Conservation (phyloP, 441 rosid species). For the Mallotus repandus region DNA sequence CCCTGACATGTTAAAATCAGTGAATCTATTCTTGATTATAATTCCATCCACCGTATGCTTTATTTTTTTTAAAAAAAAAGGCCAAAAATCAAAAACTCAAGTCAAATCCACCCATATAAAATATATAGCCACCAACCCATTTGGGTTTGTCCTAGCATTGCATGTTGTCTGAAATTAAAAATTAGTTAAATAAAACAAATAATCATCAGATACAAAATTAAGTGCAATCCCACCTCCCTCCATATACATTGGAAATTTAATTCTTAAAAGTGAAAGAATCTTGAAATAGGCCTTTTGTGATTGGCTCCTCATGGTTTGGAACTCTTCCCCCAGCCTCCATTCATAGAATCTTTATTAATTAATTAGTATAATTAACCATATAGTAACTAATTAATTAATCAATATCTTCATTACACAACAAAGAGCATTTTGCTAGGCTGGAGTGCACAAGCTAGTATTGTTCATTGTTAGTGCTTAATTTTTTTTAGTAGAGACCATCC, state of each 20-base stretch:
- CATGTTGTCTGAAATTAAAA: conserved; percentile 9
- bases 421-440: conserved; percentile 11
- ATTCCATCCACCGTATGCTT: background rate
- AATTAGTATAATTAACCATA: background rate
- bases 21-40: background rate
- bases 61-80: background rate
- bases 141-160: conserved; percentile 3
- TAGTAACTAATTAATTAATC: background rate
- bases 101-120: conserved; percentile 10
- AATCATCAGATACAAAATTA: conserved; percentile 2
- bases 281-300: background rate
- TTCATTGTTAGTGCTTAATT: too few species aligned
- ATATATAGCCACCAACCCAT: conserved; percentile 6
- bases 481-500: too few species aligned
- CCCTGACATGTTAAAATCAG: too few species aligned
- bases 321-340: conserved; percentile 19
- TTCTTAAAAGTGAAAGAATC: conserved; percentile 4
- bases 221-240: conserved; percentile 1
- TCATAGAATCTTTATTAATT: background rate
- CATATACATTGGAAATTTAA: conserved; percentile 1
- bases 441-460: too few species aligned
- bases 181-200: conserved; percentile 17
- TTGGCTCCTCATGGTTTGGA: conserved; percentile 32
- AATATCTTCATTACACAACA: background rate
- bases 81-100: conserved; percentile 1